Base-by-base conservation (phyloP, 257 asterid species). In the Solanum paucissectum region DNA sequence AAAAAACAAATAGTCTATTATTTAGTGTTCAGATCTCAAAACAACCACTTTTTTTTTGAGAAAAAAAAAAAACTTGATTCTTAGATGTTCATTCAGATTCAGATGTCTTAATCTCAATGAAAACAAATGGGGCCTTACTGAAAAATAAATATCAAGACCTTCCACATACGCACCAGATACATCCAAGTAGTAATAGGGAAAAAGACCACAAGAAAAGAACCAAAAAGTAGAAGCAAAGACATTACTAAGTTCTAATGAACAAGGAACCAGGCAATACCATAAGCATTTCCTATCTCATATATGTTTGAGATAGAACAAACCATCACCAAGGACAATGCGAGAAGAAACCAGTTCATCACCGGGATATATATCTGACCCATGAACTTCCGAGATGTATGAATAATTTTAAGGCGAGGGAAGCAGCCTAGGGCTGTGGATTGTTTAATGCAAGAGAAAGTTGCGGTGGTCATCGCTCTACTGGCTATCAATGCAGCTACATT, bases 291-390 rank as follows among this genome's bases (percentile, higher is more conserved):
- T 79, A 97, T 95, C 94, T 97, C 98, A 87, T 95, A 94, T 83
- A 95, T 92, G 90, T 92, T 96, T 88, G 99, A 94, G 92, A 97
- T 96, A 42, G 95, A 92, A 92, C 98, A 94, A 90, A 95, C 98
- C 75, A 97, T 87, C 87, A 96, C 92, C 91, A 97, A 91, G 6
- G 99, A 94, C 23, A 94, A 91, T 68, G 85, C 94, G 90, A 97
- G 94, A 58, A 97, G 91, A 91, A 97, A 95, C 99, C 98, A 97
- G 90, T 97, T 97, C 98, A 97, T 94, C 90, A 92, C 98, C 32
- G 99, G 99, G 90, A 97, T 96, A 86, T 97, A 97, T 87, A 97
- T 96, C 88, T 97, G 99, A 86, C 99, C 99, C 98, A 94, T 94
- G 92, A 96, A 96, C 84, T 94, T 97, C 81, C 95, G 94, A 9